These are phyloP conservation scores for Microthlaspi erraticum DNA, from an alignment of 345 rosid genomes.

Conservation along the genomic window DNA sequence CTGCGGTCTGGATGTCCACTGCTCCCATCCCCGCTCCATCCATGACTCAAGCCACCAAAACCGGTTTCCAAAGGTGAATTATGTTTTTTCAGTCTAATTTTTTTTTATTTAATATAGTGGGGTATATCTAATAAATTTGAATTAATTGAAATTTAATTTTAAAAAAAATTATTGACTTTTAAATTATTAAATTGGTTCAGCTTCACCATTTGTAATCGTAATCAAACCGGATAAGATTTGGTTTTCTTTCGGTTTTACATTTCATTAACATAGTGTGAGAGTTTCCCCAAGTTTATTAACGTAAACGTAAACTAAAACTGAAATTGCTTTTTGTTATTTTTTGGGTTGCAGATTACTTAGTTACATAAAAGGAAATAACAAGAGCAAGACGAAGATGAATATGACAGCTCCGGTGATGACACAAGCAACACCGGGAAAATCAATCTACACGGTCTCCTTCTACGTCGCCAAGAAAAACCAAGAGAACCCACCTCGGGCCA, in stretches of 20 bases:
- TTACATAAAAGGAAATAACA: slow-evolving; percentile 42
- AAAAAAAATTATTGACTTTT: not conserved
- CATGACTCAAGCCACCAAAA: slow-evolving; percentile 39
- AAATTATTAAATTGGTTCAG: not conserved
- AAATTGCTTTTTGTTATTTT: not conserved
- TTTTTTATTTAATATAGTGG: not conserved
- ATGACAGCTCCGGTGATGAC: slow-evolving; percentile 44
- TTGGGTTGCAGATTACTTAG: slow-evolving; percentile 28
- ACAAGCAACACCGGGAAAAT: slow-evolving; percentile 21
- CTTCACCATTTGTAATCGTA: not conserved
- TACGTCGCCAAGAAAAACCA: slow-evolving; percentile 34
- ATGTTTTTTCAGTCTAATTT: not conserved
- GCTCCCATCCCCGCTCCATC: slow-evolving; percentile 18
- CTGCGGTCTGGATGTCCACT: slow-evolving; percentile 35
- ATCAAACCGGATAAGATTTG: not conserved
- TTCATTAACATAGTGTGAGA: not conserved
- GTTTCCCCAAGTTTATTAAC: not conserved
- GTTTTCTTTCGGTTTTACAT: not conserved
- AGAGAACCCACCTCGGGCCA: slow-evolving; percentile 21
- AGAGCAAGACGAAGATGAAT: slow-evolving; percentile 22
- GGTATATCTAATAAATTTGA: not conserved
- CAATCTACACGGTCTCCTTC: slow-evolving; percentile 23
- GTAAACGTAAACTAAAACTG: no score
- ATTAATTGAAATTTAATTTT: not conserved
- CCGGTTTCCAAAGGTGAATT: slow-evolving; percentile 38